Base-by-base conservation (phyloP, 2,329 filamentous ascomycete genomes). In the Knufia fluminis region DNA sequence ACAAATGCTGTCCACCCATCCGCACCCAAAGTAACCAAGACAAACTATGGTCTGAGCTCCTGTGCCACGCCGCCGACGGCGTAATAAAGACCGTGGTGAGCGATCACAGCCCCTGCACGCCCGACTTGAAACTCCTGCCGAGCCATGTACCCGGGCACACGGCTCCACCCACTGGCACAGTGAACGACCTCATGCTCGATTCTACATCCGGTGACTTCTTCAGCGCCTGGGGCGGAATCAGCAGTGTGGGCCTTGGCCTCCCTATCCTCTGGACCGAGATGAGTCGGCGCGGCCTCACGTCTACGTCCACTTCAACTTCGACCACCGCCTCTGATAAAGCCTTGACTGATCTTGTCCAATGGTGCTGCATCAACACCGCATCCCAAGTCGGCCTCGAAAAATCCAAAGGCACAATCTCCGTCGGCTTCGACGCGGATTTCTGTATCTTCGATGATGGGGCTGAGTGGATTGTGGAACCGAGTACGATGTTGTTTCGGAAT, bases 1-100 rank as follows among this genome's bases (percentile, higher is more conserved):
- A 95, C 72, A 96, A 96, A 69, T 96, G 90, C 75, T 95, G 90
- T 66, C 90, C 90, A 23, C 90, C 90, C 0, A 95, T 96, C 64
- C 84, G 90, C 48, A 82, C 79, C 55, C 80, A 83, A 60, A 71
- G 75, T 33, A 96, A 96, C 71, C 86, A 91, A 61, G 85, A 94
- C 60, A 78, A 78, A 1, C 76, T 98, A 0, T 98, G 92, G 92
- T 76, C 78, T 6, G 92, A 97, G 67, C 73, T 98, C 7, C 63
- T 66, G 56, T 57, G 70, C 61, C 71, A 74, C 28, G 73, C 74
- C 58, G 61, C 70, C 0, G 82, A 90, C 60, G 87, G 87, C 8
- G 87, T 94, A 56, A 90, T 98, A 66, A 79, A 82, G 62, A 97
- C 92, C 0, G 78, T 98, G 24, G 92, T 98, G 2, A 94, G 86